A percentile compares a stretch with the other conserved stretches of the same genome.
These are phyloP conservation scores for Penicillium aurantiogriseum DNA, from an alignment of 2,329 filamentous ascomycete species.

Conservation along the genomic window DNA sequence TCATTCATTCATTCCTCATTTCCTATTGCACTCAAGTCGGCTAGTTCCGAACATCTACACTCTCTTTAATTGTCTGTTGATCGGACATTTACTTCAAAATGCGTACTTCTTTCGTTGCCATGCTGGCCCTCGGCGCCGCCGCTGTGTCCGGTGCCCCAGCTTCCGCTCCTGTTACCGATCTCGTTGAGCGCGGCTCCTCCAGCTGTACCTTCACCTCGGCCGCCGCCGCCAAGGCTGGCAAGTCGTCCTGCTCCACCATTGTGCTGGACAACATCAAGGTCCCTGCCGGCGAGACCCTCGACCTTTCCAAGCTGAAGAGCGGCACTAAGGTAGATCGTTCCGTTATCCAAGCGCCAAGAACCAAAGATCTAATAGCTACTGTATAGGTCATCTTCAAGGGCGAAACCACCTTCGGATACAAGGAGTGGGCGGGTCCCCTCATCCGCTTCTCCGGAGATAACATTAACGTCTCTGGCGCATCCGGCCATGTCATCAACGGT, in stretches of 20 bases:
- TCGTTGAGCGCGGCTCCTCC: conserved; percentile 29
- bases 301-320: conserved; percentile 53
- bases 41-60: conserved; percentile 5
- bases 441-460: conserved; percentile 57
- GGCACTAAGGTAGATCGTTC: conserved; percentile 47
- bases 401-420: conserved; percentile 63
- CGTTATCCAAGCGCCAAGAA: not conserved
- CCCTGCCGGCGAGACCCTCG: conserved; percentile 58
- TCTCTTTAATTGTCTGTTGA: conserved; percentile 24
- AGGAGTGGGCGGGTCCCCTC: conserved; percentile 64
- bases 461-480: conserved; percentile 53
- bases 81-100: conserved; percentile 21
- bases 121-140: conserved; percentile 23
- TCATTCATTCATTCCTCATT: not conserved
- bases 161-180: conserved; percentile 23
- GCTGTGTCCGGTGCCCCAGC: conserved; percentile 24
- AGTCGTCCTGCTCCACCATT: conserved; percentile 55
- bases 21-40: not conserved
- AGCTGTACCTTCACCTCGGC: conserved; percentile 58
- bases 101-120: conserved; percentile 17
- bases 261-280: conserved; percentile 54
- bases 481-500: conserved; percentile 55
- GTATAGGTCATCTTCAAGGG: conserved; percentile 61
- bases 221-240: conserved; percentile 48
- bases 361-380: not conserved